These are phyloP conservation scores for Boletellus deceptivus DNA, from an alignment of 1,284 basidiomycete genomes.

Conservation along the genomic window DNA sequence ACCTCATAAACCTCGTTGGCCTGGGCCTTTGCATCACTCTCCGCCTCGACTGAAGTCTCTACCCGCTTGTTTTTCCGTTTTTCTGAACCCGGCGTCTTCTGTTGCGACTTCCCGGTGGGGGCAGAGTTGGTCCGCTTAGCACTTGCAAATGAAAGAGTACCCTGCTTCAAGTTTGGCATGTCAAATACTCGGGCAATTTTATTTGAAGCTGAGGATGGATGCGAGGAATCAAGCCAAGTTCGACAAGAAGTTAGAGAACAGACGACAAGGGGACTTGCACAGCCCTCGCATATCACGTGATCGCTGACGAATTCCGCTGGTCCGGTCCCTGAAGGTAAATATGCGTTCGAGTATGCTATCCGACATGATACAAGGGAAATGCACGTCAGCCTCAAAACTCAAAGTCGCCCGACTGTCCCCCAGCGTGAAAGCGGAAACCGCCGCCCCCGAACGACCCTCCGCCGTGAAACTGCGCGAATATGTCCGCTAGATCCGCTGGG, in stretches of 20 bases:
- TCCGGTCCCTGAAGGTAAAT: too few species aligned
- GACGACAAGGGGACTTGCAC: conserved; percentile 23
- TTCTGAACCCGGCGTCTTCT: conserved; percentile 14
- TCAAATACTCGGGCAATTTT: neutral
- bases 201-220: neutral
- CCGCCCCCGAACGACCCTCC: conserved; percentile 28
- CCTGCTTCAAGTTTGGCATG: conserved; percentile 41
- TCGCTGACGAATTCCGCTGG: neutral
- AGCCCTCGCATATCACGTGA: conserved; percentile 12
- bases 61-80: conserved; percentile 12
- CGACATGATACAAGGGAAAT: conserved; percentile 3
- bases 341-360: conserved; percentile 12
- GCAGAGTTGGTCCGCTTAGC: conserved; percentile 47
- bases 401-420: conserved; percentile 19
- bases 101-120: conserved; percentile 35
- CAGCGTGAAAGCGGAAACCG: conserved; percentile 27
- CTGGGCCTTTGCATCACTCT: neutral
- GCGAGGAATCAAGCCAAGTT: neutral
- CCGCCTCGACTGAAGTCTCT: neutral
- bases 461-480: conserved; percentile 64
- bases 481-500: conserved; percentile 53
- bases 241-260: neutral
- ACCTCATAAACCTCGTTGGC: conserved; percentile 8
- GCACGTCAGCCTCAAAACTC: conserved; percentile 7
- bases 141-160: conserved; percentile 47